Conservation (phyloP, 371 early-diverging fungal genomes). For the Fennellomyces sp. region DNA sequence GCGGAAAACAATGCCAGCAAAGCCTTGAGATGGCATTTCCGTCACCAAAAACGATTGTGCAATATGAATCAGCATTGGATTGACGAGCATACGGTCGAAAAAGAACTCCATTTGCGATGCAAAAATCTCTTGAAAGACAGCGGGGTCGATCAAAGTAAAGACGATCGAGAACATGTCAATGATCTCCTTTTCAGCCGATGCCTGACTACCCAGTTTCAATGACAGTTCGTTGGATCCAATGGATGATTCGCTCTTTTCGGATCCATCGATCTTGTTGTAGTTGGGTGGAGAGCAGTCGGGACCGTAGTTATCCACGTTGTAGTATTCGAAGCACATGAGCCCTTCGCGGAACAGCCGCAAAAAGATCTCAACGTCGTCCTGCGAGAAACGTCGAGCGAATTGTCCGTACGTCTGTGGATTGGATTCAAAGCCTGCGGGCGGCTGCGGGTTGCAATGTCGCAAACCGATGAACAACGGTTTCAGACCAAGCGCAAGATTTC, state of each 20-base stretch:
- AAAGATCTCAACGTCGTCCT: constrained; percentile 72
- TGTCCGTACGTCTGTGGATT: constrained; percentile 38
- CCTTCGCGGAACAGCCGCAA: constrained; percentile 84
- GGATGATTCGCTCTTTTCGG: constrained; percentile 29
- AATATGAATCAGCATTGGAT: constrained; percentile 81
- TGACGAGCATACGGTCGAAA: constrained; percentile 81
- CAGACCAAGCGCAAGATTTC: constrained; percentile 83
- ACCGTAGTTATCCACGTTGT: constrained; percentile 73
- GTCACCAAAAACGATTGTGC: constrained; percentile 90
- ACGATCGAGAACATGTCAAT: constrained; percentile 90
- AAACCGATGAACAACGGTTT: constrained; percentile 82
- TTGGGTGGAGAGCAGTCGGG: constrained; percentile 49
- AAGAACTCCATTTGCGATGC: constrained; percentile 85
- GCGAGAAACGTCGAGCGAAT: constrained; percentile 68
- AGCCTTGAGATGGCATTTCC: constrained; percentile 77
- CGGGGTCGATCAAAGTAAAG: constrained; percentile 87
- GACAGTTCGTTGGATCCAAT: constrained; percentile 35
- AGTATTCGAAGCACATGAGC: constrained; percentile 86
- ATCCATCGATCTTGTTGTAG: constrained; percentile 6
- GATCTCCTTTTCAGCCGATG: constrained; percentile 87
- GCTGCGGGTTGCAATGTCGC: constrained; percentile 71
- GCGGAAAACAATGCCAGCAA: constrained; percentile 78
- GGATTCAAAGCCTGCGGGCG: constrained; percentile 39
- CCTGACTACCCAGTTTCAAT: constrained; percentile 47
- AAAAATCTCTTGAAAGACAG: constrained; percentile 95